Conservation (phyloP, 164 flowering plant genomes). For the Vitis riparia region DNA sequence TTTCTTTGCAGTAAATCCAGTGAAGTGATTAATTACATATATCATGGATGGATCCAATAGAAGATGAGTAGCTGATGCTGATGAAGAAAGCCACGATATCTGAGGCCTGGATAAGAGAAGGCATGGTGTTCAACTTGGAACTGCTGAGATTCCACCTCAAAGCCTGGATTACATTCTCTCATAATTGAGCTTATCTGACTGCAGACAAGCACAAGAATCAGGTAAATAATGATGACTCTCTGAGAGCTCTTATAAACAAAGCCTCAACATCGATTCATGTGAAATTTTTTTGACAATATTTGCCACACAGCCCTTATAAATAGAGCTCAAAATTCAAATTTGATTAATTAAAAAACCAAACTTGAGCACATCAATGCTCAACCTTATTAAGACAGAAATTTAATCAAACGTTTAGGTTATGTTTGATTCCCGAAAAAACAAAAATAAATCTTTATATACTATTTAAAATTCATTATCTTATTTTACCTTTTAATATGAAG, state of each 20-base stretch:
- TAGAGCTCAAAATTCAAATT: not conserved
- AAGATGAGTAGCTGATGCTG: not conserved
- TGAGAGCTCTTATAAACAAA: not conserved
- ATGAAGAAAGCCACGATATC: not conserved
- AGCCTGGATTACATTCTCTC: slow-evolving; percentile 42
- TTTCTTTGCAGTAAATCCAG: not conserved
- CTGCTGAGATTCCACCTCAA: not conserved
- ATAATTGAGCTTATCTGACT: slow-evolving; percentile 61
- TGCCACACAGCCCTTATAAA: not conserved
- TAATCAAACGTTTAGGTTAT: not conserved
- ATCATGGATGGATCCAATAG: not conserved
- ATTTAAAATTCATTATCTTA: no score
- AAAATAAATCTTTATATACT: no score
- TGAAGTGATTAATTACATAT: not conserved
- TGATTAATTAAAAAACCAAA: not conserved
- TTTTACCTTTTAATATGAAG: no score
- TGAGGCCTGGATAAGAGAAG: not conserved
- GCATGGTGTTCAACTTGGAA: not conserved
- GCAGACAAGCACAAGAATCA: slow-evolving; percentile 18
- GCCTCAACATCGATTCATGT: not conserved
- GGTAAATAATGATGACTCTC: not conserved
- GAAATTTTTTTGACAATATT: not conserved
- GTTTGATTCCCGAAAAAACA: not conserved
- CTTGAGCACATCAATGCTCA: not conserved
- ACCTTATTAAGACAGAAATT: not conserved